Percentiles rank a stretch among this genome's conserved stretches.
Conservation (phyloP, 2,329 filamentous ascomycete genomes). For the Nemania serpens region DNA sequence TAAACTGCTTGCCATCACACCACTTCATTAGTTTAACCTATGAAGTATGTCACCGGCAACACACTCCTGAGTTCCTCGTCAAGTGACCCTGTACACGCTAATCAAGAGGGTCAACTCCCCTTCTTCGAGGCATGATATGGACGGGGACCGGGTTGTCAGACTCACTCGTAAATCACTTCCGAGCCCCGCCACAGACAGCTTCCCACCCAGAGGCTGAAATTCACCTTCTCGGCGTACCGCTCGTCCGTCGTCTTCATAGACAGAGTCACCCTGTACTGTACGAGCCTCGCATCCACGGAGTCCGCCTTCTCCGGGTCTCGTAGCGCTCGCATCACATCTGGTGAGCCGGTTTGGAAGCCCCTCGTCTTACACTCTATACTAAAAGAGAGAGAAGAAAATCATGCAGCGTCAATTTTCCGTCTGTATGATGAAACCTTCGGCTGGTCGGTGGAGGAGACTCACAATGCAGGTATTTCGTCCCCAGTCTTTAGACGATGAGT, state of each 20-base stretch:
- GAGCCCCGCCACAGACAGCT: constrained; percentile 39
- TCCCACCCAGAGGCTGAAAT: constrained; percentile 39
- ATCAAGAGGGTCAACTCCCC: constrained; percentile 17
- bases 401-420: not conserved
- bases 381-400: not conserved
- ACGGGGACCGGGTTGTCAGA: not conserved
- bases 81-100: constrained; percentile 36
- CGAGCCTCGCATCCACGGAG: constrained; percentile 31
- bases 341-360: constrained; percentile 34
- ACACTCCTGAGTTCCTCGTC: not conserved
- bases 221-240: constrained; percentile 38
- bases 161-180: constrained; percentile 41
- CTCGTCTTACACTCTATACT: constrained; percentile 40
- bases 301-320: constrained; percentile 27
- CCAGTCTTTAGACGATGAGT: constrained; percentile 35
- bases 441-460: constrained; percentile 8
- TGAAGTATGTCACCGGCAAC: too few species aligned
- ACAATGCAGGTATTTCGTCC: constrained; percentile 39
- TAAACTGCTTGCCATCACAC: too few species aligned
- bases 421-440: not conserved
- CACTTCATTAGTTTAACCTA: too few species aligned
- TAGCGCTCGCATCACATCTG: constrained; percentile 33
- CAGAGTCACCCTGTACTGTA: constrained; percentile 36
- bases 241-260: constrained; percentile 40
- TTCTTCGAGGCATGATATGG: too few species aligned